Percentiles rank a stretch among this genome's conserved stretches.
phyloP scores from a whole-genome alignment of 352 stramenopile species.

The Phytopythium helicoides region DNA sequence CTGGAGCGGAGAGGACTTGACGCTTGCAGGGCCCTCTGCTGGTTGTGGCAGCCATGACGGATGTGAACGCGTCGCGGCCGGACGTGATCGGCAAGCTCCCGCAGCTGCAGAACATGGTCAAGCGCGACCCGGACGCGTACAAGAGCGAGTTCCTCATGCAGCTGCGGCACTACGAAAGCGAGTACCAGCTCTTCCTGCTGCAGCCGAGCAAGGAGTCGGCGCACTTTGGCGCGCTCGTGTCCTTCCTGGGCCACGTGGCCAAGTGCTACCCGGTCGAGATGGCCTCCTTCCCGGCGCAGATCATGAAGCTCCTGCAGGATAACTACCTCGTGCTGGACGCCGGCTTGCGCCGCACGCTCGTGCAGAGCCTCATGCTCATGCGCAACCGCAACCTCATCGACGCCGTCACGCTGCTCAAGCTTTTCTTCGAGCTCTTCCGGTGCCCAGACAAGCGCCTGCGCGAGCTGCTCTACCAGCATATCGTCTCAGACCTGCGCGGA shows the following conservation, averaged over 20 bases:
- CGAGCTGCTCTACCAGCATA: conserved; percentile 94
- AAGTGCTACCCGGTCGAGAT: conserved; percentile 89
- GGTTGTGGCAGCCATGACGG: conserved; percentile 34
- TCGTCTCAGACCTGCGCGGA: conserved; percentile 93
- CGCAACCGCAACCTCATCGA: conserved; percentile 93
- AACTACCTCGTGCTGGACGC: conserved; percentile 89
- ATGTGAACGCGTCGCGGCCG: conserved; percentile 73
- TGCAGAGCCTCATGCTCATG: conserved; percentile 96
- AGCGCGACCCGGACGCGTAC: conserved; percentile 96
- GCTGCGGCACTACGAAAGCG: conserved; percentile 93
- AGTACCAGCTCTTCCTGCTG: conserved; percentile 95
- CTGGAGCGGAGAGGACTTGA: too few relatives aligned
- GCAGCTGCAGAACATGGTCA: conserved; percentile 99
- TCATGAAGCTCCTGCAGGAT: conserved; percentile 92
- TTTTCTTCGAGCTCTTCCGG: conserved; percentile 97
- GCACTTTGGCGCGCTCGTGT: conserved; percentile 95
- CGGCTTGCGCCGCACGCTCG: conserved; percentile 93
- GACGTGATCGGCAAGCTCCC: conserved; percentile 91
- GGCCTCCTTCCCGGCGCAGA: conserved; percentile 83
- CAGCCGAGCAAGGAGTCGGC: conserved; percentile 90
- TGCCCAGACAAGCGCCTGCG: conserved; percentile 95
- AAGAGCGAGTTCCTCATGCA: conserved; percentile 98
- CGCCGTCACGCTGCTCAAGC: conserved; percentile 91
- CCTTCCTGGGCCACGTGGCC: conserved; percentile 94
- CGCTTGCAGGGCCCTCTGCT: too few relatives aligned